Percentiles rank a stretch among this genome's conserved stretches.
These are phyloP conservation scores for Pleurotus pulmonarius DNA, from an alignment of 768 basidiomycete genomes.

Conservation along the genomic window DNA sequence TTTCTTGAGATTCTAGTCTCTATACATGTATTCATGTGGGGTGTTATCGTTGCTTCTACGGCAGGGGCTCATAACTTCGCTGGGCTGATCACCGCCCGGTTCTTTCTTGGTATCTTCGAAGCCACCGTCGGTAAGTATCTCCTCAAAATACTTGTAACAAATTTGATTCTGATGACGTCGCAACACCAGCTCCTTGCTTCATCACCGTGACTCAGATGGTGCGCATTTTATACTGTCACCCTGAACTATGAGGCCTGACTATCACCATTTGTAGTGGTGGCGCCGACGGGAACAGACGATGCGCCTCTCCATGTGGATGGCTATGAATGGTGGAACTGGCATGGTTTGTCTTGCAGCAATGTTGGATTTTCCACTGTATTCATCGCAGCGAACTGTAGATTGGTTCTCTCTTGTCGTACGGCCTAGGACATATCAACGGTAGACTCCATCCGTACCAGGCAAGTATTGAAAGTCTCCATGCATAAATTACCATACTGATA, in stretches of 20 bases:
- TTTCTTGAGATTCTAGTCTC: constrained; percentile 16
- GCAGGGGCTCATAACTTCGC: constrained; percentile 36
- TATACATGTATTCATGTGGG: constrained; percentile 41
- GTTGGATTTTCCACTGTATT: background rate
- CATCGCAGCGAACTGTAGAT: constrained; percentile 16
- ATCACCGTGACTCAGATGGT: constrained; percentile 47
- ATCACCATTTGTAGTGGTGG: constrained; percentile 31
- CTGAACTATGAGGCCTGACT: too few species aligned
- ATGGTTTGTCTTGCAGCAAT: constrained; percentile 22
- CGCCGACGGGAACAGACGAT: constrained; percentile 42
- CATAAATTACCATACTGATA: background rate
- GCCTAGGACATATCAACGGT: constrained; percentile 35
- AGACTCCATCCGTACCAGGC: constrained; percentile 37
- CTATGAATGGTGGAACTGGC: constrained; percentile 36
- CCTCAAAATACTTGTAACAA: background rate
- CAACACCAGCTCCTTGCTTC: constrained; percentile 37
- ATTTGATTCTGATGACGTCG: background rate
- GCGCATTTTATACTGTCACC: too few species aligned
- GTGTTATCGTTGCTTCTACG: constrained; percentile 30
- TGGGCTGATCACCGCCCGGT: constrained; percentile 34
- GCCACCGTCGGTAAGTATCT: constrained; percentile 35
- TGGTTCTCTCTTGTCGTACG: constrained; percentile 40
- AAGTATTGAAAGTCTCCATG: constrained; percentile 10
- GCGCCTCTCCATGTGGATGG: constrained; percentile 38
- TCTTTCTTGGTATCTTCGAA: constrained; percentile 44